Base-by-base conservation (phyloP, 169 alveolate species). In the Plasmodium vivax region DNA sequence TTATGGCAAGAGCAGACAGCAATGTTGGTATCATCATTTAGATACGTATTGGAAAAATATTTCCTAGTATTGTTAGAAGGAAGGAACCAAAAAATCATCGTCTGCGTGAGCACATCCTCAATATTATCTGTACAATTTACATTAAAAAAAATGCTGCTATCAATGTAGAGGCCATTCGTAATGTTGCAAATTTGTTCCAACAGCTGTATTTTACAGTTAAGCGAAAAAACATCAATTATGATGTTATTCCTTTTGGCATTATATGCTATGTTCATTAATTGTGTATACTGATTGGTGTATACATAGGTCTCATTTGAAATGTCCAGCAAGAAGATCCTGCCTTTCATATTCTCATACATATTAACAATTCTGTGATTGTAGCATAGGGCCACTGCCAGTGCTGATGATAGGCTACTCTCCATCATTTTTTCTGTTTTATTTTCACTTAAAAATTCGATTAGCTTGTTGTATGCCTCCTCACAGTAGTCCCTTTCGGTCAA, bases 1-100 rank as follows among this genome's bases (percentile, higher is more conserved):
- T 97, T 96, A 79, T 97, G 98, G 87, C 98, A 97, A 84, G 96
- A 96, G 88, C 98, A 97, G 2, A 97, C 98, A 43, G 97, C 98
- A 23, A 96, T 93, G 83, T 97, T 97, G 34, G 96, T 95, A 75
- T 96, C 96, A 41, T 96, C 97, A 87, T 95, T 96, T 83, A 97
- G 94, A 72, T 95, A 95, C 34, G 96, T 95, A 8, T 97, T 96
- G 10, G 98, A 96, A 27, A 97, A 95, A 32, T 94, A 93, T 71
- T 96, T 96, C 62, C 97, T 82, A 8, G 95, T 68, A n/a, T 91
- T 93, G 74, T 84, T 94, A 3, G 98, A 96, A 0, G 98, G 98
- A 9, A 97, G 93, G 54, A 94, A 95, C 98, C 98, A 96, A 73
- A 97, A 97, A 93, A 94, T 90, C 14, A 90, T 90, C 3, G 84